Evolutionary conservation across 192 early-diverging fungal species (phyloP).

Genomic region (Allomyces javanicus): DNA sequence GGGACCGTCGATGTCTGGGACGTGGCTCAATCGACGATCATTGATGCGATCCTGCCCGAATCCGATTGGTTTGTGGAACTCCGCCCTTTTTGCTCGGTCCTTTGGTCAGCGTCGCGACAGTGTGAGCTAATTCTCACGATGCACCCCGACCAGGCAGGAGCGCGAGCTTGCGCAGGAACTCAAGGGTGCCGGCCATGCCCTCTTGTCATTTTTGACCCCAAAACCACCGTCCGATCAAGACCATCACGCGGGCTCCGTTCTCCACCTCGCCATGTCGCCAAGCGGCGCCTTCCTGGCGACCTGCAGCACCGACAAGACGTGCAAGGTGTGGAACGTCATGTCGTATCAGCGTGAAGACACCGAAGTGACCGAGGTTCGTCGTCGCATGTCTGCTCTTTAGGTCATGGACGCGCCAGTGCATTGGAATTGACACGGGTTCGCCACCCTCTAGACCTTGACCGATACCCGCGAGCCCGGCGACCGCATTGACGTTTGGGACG

Average conservation of each 20-base stretch:
- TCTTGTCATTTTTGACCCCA: neutral
- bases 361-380: conserved; percentile 15
- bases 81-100: neutral
- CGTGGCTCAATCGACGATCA: conserved; percentile 3
- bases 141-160: neutral
- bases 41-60: conserved; percentile 29
- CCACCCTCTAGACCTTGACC: too few species aligned
- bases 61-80: conserved; percentile 14
- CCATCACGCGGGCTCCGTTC: conserved; percentile 17
- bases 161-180: neutral
- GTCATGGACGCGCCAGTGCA: too few species aligned
- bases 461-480: conserved; percentile 7
- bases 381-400: too few species aligned
- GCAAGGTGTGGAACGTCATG: conserved; percentile 31
- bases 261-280: conserved; percentile 18
- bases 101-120: neutral
- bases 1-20: conserved; percentile 26
- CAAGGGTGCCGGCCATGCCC: neutral
- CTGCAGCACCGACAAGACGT: conserved; percentile 28
- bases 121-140: neutral
- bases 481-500: conserved; percentile 18
- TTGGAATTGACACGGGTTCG: too few species aligned
- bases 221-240: neutral
- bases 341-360: conserved; percentile 25
- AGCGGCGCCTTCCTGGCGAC: conserved; percentile 24